A percentile compares a stretch with the other conserved stretches of the same genome.
These are phyloP conservation scores for Pachyrhizus erosus DNA, from an alignment of 306 rosid genomes.

Conservation along the genomic window DNA sequence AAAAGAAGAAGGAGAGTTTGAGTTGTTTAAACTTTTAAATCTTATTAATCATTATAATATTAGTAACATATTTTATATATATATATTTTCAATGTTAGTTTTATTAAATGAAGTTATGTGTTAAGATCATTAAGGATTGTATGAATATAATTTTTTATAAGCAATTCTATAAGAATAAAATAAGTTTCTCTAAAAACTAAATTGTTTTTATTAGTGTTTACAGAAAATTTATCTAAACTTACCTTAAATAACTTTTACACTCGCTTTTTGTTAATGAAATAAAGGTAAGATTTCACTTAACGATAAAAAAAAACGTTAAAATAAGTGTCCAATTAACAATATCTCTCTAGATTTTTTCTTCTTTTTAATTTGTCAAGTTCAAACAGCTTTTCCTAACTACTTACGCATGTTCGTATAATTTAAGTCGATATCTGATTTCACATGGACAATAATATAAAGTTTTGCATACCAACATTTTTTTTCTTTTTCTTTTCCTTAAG, in stretches of 20 bases:
- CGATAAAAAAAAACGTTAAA: background rate
- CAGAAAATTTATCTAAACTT: too few relatives aligned
- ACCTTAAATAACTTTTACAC: background rate
- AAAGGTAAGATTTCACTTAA: background rate
- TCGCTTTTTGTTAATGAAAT: background rate
- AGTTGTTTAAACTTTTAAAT: background rate
- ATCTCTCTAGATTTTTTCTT: background rate
- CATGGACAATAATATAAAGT: constrained; percentile 28
- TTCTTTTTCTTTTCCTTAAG: background rate
- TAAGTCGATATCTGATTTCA: constrained; percentile 13
- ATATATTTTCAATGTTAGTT: background rate
- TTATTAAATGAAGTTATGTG: background rate
- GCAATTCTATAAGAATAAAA: too few relatives aligned
- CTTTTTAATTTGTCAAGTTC: constrained; percentile 18
- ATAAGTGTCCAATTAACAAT: background rate
- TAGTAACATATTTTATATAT: background rate
- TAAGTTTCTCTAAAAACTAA: too few relatives aligned
- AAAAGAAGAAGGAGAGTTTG: background rate
- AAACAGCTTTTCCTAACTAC: constrained; percentile 7
- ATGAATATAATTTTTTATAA: too few relatives aligned
- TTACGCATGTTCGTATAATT: constrained; percentile 25
- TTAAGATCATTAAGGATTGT: background rate
- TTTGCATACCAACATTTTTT: background rate
- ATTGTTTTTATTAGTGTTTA: too few relatives aligned
- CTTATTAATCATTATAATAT: background rate